Conservation (phyloP, 2,329 filamentous ascomycete species). For the Beauveria scarabaeidicola region DNA sequence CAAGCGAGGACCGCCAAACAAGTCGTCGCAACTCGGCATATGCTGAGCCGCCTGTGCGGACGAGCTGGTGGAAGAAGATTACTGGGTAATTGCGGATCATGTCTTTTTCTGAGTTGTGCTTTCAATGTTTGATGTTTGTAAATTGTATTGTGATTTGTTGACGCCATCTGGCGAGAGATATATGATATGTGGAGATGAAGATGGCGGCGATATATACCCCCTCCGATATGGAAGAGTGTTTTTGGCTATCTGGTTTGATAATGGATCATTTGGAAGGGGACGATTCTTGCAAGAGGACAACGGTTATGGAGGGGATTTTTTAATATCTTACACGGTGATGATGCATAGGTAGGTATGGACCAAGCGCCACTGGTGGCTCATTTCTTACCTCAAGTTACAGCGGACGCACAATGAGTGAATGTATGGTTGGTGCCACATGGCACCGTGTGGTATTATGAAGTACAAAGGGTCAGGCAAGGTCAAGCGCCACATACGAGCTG, state of each 20-base stretch:
- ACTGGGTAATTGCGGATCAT: conserved; percentile 6
- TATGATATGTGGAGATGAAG: not conserved
- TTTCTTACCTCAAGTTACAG: not conserved
- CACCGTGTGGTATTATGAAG: too few relatives aligned
- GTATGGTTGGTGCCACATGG: too few relatives aligned
- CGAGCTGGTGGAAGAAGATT: conserved; percentile 13
- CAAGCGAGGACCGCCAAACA: conserved; percentile 2
- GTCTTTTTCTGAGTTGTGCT: not conserved
- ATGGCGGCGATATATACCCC: conserved; percentile 3
- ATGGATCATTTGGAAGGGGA: not conserved
- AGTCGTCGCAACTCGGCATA: conserved; percentile 7
- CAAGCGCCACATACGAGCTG: too few relatives aligned
- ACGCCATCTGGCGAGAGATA: not conserved
- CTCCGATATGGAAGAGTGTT: not conserved
- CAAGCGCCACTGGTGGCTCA: not conserved
- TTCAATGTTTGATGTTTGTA: conserved; percentile 3
- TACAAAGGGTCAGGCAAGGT: too few relatives aligned
- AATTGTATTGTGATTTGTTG: conserved; percentile 5
- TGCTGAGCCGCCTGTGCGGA: conserved; percentile 6
- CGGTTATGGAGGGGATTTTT: not conserved
- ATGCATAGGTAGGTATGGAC: not conserved
- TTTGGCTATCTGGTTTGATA: not conserved
- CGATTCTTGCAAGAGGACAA: not conserved
- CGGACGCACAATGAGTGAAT: too few relatives aligned
- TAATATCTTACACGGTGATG: not conserved